Evolutionary conservation across 495 filamentous ascomycete species (phyloP), one percentile per base, ranked within the genome.

Genomic region (Diplogelasinospora grovesii): DNA sequence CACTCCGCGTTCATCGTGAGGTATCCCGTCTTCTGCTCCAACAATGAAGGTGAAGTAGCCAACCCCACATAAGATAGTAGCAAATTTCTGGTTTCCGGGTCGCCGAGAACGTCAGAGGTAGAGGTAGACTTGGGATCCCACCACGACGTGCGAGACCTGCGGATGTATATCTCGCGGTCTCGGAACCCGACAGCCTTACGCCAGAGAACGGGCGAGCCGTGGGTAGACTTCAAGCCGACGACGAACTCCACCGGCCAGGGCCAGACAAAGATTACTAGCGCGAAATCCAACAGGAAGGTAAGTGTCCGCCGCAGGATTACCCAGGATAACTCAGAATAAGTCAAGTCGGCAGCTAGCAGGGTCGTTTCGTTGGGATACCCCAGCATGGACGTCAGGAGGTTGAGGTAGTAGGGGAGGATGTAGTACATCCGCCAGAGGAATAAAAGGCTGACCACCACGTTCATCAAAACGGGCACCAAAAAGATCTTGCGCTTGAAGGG

Each of bases 171-270:
- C 69, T 94, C 87, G 28, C 69, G 66, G 43, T 78, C 71, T 3
- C 69, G 68, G 56, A 89, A 89, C 8, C 85, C 81, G 32, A 85
- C 59, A n/a, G 48, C 60, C 52, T 75, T 73, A 13, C 88, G 73
- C 86, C 87, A 95, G 5, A 52, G 48, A 30, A 79, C 60, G 13
- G 86, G 78, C 30, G 74, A 77, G 6, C 61, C 69, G 50, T 70
- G 16, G n/a, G 48, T 64, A 29, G 71, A 86, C 28, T 48, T 33
- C 7, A 18, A 36, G 36, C 76, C 70, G 32, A 77, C 37, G 38
- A 81, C 68, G 63, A 95, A 94, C 22, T 77, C 75, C 43, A 74
- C 53, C 1, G 86, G 87, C 87, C 87, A 93, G 32, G 79, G 69
- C 50, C 77, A 74, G 37, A 92, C 70, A 37, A 88, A 75, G 5